Evolutionary conservation across 805 yeast species (phyloP), one percentile per base, ranked within the genome.

Genomic region (Starmerella kuoi): DNA sequence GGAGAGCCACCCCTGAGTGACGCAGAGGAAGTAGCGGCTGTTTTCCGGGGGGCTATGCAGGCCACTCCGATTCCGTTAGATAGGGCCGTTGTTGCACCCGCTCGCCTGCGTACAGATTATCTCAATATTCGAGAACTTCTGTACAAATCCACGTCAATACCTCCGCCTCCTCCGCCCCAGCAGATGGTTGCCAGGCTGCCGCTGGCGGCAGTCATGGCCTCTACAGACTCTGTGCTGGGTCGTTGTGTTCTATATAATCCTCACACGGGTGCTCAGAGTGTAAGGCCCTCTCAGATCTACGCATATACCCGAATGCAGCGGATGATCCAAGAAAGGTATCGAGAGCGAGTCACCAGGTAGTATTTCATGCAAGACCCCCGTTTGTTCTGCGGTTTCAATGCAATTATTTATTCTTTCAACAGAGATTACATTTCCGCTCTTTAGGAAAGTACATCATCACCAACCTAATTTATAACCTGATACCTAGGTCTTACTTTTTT

Each of bases 21-120:
- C 12, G 94, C 84, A 55, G 94, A 86, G 58, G 96, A 87, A 56
- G 80, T 94, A 2, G 85, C 82, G 38, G 81, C 80, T 51, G 95
- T 87, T 5, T 64, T 87, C 54, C 80, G 79, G 46, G 95, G 95
- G 18, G 84, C 86, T 11, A 70, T 81, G 15, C 70, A 79, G 53
- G 78, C 87, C 27, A 70, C 74, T 44, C 87, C 95, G 2, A 67
- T 79, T 50, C 95, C 95, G 1, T 61, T 87, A 49, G 94, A 82
- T 53, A 45, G 59, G 14, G 26, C 37, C 17, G 77, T 77, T n/a
- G 57, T 80, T 2, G 64, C 79, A 52, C 87, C 95, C 4, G 70
- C 78, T 1, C 67, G 80, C 41, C 59, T 74, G 44, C 72, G 94
- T 47, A 76, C 77, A 21, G 69, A 74, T 47, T 82, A 81, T 53